phyloP scores from a whole-genome alignment of 106 monocot genomes.

The Iris macrosiphon region DNA sequence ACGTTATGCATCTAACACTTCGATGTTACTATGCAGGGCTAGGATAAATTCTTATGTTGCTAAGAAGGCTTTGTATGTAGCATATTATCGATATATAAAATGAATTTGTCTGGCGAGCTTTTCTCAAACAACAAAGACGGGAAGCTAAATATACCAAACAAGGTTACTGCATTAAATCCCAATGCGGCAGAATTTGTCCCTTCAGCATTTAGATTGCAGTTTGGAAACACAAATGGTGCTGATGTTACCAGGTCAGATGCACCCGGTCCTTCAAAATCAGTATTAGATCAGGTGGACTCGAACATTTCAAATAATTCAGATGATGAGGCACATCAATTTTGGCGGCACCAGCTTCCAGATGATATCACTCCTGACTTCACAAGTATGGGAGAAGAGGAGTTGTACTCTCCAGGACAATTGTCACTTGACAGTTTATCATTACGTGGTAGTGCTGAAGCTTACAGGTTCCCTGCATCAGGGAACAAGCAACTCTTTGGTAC shows the following conservation, averaged over 20 bases:
- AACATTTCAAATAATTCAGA: constrained; percentile 6
- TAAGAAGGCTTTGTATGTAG: not conserved
- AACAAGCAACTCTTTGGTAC: not conserved
- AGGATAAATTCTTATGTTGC: constrained; percentile 19
- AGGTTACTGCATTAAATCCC: constrained; percentile 57
- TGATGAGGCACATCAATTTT: constrained; percentile 3
- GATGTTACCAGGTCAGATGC: not conserved
- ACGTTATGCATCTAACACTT: no score
- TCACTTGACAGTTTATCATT: constrained; percentile 6
- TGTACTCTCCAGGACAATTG: not conserved
- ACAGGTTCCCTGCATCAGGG: not conserved
- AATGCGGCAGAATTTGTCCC: constrained; percentile 92
- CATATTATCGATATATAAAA: constrained; percentile 18
- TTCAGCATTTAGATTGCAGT: constrained; percentile 31
- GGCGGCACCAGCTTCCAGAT: constrained; percentile 8
- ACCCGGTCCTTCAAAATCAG: not conserved
- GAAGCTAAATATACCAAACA: constrained; percentile 22
- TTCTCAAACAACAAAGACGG: constrained; percentile 18
- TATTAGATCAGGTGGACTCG: constrained; percentile 6
- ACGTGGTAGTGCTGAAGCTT: not conserved
- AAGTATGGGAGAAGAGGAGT: constrained; percentile 1
- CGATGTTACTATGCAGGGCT: constrained; percentile 27
- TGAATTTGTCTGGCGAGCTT: constrained; percentile 34
- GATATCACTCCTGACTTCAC: constrained; percentile 14
- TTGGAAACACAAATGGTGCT: constrained; percentile 8